Percentiles rank a stretch among this genome's conserved stretches.
Evolutionary conservation across 345 rosid genomes (phyloP).

Genomic region (Aquilaria yunnanensis): DNA sequence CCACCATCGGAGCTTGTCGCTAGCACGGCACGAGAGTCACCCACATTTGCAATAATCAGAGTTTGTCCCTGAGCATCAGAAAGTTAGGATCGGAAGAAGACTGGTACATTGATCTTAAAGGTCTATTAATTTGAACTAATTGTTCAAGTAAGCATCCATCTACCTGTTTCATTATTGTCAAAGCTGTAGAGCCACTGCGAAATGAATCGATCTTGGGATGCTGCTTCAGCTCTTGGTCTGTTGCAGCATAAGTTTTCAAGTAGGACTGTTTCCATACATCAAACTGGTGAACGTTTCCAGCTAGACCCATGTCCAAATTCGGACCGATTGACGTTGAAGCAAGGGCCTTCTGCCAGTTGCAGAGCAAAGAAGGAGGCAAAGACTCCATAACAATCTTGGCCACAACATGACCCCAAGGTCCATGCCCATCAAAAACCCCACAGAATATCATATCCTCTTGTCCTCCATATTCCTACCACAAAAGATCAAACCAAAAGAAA

Average conservation of each 20-base stretch:
- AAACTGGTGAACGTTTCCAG: conserved; percentile 15
- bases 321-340: conserved; percentile 26
- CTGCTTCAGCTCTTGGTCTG: conserved; percentile 40
- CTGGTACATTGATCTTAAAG: too few species aligned
- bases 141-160: background rate
- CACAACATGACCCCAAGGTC: conserved; percentile 76
- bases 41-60: conserved; percentile 59
- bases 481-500: background rate
- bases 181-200: conserved; percentile 60
- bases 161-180: conserved; percentile 67
- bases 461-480: conserved; percentile 61
- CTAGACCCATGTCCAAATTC: conserved; percentile 19
- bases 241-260: conserved; percentile 39
- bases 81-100: background rate
- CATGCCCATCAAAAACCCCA: conserved; percentile 87
- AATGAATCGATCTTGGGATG: conserved; percentile 36
- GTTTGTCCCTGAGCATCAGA: conserved; percentile 34
- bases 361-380: conserved; percentile 49
- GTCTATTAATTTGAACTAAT: too few species aligned
- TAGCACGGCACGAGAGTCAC: conserved; percentile 75
- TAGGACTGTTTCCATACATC: conserved; percentile 43
- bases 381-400: conserved; percentile 45
- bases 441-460: conserved; percentile 73
- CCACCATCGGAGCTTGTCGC: conserved; percentile 52
- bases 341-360: conserved; percentile 66